These are phyloP conservation scores for Craterostigma plantagineum DNA, from an alignment of 257 asterid genomes.

Conservation along the genomic window DNA sequence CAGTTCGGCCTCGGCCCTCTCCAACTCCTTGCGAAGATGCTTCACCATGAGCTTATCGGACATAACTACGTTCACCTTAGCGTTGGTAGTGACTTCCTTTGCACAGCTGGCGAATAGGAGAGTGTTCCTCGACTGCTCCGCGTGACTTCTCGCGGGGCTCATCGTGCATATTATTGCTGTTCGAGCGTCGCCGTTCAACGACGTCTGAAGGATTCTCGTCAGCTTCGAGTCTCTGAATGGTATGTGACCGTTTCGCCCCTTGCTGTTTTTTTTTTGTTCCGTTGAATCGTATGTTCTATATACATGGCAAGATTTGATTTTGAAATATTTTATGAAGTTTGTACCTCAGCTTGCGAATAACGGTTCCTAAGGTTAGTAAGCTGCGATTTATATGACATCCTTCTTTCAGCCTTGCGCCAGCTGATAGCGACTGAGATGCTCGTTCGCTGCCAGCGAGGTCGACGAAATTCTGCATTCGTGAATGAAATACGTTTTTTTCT, in stretches of 20 bases:
- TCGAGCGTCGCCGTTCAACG: conserved; percentile 65
- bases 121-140: conserved; percentile 73
- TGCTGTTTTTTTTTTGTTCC: conserved; percentile 20
- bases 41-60: conserved; percentile 59
- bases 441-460: conserved; percentile 91
- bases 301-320: background rate
- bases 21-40: conserved; percentile 61
- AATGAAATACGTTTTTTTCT: too few species aligned
- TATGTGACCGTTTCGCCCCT: conserved; percentile 47
- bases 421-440: conserved; percentile 55
- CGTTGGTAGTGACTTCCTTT: conserved; percentile 61
- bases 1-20: conserved; percentile 58
- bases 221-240: conserved; percentile 85
- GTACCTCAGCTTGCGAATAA: conserved; percentile 64
- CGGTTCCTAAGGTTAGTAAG: conserved; percentile 57
- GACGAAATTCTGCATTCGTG: conserved; percentile 49
- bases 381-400: conserved; percentile 64
- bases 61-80: conserved; percentile 54
- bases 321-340: background rate
- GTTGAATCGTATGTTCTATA: background rate
- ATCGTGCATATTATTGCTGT: conserved; percentile 70
- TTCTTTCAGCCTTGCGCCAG: conserved; percentile 50
- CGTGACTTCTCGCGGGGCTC: conserved; percentile 75
- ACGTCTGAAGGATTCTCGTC: conserved; percentile 62
- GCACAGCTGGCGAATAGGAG: conserved; percentile 84